Base-by-base conservation (phyloP, 352 stramenopile genomes). In the Pythium grandisporangium region DNA sequence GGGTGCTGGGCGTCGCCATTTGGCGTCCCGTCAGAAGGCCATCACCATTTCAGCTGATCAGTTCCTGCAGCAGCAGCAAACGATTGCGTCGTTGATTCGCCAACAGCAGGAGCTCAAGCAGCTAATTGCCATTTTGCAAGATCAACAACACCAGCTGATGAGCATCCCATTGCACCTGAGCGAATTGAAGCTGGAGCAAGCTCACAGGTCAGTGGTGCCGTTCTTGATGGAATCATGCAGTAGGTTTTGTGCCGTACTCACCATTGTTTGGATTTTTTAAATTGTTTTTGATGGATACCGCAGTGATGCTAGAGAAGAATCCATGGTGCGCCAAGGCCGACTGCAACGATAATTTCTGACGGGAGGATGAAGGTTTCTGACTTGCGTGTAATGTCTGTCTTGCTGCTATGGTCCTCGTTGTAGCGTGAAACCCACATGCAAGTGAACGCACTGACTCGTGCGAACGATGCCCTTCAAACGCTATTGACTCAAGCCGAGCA, bases 81-180 rank as follows among this genome's bases (percentile, higher is more conserved):
- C 70, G n/a, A 86, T 91, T 30, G 70, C 78, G 1, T 78, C 70
- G 38, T 58, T 91, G 14, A 87, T 88, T 43, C 72, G 66, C 14
- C 74, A 91, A 53, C 78, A 91, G 35, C 68, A 84, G 37, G 74
- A 88, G 42, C 57, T 91, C n/a, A 91, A 91, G 60, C 72, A 88
- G 44, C 63, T 91, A 37, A 77, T 91, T 16, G 59, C 51, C 10
- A 58, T 88, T 20, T 61, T 91, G 21, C 74, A 85, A 17, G 70
- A 87, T 38, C 78, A 91, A 42, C 75, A 88, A 45, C 74, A 83
- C 19, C 72, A 88, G 36, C 58, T 91, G 37, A 71, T 87, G 51
- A 70, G 34, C 12, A 83, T 84, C 36, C 77, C 73, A 0, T 63
- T 68, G 33, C 71, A 84, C 22, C 71, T 85, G 20, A 66, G 63